Evolutionary conservation across 2,329 filamentous ascomycete species (phyloP).

Genomic region (Trichoderma harzianum): DNA sequence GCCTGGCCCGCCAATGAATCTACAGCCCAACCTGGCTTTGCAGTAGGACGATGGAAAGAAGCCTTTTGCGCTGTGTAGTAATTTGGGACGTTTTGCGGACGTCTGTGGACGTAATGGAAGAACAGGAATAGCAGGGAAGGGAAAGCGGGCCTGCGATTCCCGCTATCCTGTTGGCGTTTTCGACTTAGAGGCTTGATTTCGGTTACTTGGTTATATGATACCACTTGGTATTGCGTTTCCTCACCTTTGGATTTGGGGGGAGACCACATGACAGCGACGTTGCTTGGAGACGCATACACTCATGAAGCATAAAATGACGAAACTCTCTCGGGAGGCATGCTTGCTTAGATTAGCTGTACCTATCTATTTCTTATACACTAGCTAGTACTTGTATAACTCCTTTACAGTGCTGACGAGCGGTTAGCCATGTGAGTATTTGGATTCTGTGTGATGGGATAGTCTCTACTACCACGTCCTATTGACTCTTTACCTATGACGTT

Average conservation of each 20-base stretch:
- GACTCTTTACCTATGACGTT: not conserved
- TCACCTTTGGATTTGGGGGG: not conserved
- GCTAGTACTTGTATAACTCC: not conserved
- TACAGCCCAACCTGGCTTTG: constrained; percentile 25
- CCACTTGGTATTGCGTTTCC: not conserved
- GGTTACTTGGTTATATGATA: constrained; percentile 9
- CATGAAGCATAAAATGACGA: not conserved
- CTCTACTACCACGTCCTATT: not conserved
- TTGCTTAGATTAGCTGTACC: not conserved
- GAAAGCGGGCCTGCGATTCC: not conserved
- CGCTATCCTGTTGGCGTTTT: constrained; percentile 8
- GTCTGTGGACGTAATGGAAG: not conserved
- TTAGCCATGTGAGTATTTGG: not conserved
- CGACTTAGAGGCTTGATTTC: not conserved
- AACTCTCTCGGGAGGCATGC: not conserved
- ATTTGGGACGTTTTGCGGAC: not conserved
- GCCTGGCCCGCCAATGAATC: constrained; percentile 30
- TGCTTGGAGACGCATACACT: constrained; percentile 3
- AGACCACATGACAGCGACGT: not conserved
- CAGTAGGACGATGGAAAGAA: not conserved
- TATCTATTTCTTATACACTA: not conserved
- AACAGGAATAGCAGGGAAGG: not conserved
- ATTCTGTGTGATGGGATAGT: not conserved
- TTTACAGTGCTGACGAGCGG: not conserved
- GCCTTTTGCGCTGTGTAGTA: not conserved